Evolutionary conservation across 495 filamentous ascomycete species (phyloP).

Genomic region (Xylaria castorea): DNA sequence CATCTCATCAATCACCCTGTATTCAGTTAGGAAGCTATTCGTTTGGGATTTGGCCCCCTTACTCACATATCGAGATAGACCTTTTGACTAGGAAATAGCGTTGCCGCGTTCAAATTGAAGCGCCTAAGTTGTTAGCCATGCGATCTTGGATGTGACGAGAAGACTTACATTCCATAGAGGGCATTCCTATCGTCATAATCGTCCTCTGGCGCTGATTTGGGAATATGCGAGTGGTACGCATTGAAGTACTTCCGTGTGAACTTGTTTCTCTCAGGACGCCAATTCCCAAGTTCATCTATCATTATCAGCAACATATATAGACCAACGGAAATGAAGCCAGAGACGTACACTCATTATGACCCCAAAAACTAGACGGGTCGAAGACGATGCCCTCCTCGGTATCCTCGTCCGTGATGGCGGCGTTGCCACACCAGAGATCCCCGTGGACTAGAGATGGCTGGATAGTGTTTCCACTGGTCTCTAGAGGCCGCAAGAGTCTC

Average conservation of each 20-base stretch:
- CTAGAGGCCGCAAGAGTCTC: conserved; percentile 47
- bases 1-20: conserved; percentile 25
- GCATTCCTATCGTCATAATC: conserved; percentile 39
- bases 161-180: conserved; percentile 37
- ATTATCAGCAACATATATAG: background rate
- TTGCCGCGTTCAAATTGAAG: conserved; percentile 23
- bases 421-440: conserved; percentile 57
- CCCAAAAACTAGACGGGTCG: conserved; percentile 55
- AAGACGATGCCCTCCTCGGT: conserved; percentile 50
- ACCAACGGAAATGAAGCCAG: background rate
- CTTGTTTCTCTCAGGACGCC: conserved; percentile 37
- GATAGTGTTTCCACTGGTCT: conserved; percentile 49
- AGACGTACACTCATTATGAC: conserved; percentile 54
- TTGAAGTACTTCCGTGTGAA: conserved; percentile 34
- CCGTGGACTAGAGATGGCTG: conserved; percentile 56
- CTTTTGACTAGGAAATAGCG: conserved; percentile 15
- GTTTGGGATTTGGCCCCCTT: conserved; percentile 4
- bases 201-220: conserved; percentile 29
- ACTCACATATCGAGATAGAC: conserved; percentile 18
- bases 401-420: conserved; percentile 39
- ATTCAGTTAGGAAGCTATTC: conserved; percentile 16
- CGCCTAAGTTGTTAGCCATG: conserved; percentile 18
- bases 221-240: conserved; percentile 31
- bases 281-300: conserved; percentile 42
- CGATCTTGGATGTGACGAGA: background rate